phyloP scores from a whole-genome alignment of 2,329 filamentous ascomycete species.

The Paramyrothecium roridum region DNA sequence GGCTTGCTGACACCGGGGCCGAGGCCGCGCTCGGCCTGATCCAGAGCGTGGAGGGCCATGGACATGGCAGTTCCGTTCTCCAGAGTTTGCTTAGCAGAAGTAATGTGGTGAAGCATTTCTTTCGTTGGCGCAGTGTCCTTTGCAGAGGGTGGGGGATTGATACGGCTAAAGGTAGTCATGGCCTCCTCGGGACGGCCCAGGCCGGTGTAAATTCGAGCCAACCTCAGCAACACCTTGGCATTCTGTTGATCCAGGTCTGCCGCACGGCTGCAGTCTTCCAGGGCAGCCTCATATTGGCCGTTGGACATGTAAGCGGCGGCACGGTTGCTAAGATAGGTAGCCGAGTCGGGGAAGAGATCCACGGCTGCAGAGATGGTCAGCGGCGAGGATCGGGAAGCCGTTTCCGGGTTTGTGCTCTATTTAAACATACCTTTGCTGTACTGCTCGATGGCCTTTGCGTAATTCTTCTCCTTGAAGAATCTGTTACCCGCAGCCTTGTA shows the following conservation, averaged over 20 bases:
- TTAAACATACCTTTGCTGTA: conserved; percentile 79
- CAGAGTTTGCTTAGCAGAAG: conserved; percentile 75
- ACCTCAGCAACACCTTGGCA: conserved; percentile 80
- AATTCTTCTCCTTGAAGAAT: conserved; percentile 94
- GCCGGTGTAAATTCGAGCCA: conserved; percentile 86
- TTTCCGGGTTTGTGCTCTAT: background rate
- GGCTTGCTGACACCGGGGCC: conserved; percentile 74
- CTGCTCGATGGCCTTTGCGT: conserved; percentile 80
- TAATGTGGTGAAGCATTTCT: conserved; percentile 80
- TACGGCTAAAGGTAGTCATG: conserved; percentile 74
- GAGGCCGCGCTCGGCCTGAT: conserved; percentile 81
- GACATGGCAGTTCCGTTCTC: conserved; percentile 75
- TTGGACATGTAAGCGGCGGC: conserved; percentile 92
- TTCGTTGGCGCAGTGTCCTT: conserved; percentile 83
- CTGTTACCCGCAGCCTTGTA: conserved; percentile 95
- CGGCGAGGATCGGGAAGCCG: conserved; percentile 1
- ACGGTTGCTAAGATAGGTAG: conserved; percentile 91
- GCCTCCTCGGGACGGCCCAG: conserved; percentile 86
- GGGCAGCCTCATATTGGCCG: conserved; percentile 71
- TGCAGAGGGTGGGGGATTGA: conserved; percentile 74
- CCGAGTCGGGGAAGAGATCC: conserved; percentile 77
- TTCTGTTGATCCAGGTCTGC: conserved; percentile 83
- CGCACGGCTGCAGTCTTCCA: conserved; percentile 83
- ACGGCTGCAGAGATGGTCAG: conserved; percentile 59
- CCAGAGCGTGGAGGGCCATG: conserved; percentile 88